Evolutionary conservation across 192 early-diverging fungal species (phyloP).

Genomic region (Chytriomyces sp.): DNA sequence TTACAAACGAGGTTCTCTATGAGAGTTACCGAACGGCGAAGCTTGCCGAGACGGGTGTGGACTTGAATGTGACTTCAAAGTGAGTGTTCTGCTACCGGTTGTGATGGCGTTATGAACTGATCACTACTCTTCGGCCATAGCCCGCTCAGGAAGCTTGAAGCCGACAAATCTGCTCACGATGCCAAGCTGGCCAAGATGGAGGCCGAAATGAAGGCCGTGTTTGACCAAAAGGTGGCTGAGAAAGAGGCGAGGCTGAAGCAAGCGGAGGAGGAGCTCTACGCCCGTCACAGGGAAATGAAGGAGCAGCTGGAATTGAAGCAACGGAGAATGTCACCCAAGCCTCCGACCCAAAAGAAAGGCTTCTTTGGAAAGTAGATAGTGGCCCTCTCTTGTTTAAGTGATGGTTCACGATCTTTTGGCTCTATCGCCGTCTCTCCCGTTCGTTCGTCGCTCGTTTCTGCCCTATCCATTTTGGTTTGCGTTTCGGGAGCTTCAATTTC

Average conservation of each 20-base stretch:
- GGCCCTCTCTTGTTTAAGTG: neutral
- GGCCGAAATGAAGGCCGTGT: conserved; percentile 97
- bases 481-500: neutral
- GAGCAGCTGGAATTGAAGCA: conserved; percentile 73
- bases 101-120: neutral
- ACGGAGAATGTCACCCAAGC: conserved; percentile 1
- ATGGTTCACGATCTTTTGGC: neutral
- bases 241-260: conserved; percentile 98
- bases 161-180: conserved; percentile 90
- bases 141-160: conserved; percentile 75
- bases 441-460: neutral
- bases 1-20: conserved; percentile 64
- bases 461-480: neutral
- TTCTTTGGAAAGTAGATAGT: conserved; percentile 15
- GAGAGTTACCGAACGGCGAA: conserved; percentile 62
- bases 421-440: neutral
- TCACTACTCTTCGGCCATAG: conserved; percentile 16
- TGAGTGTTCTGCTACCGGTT: neutral
- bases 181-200: conserved; percentile 98
- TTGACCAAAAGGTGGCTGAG: conserved; percentile 98
- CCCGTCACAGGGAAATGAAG: conserved; percentile 98
- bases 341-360: conserved; percentile 10
- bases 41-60: conserved; percentile 47
- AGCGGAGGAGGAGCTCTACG: conserved; percentile 93
- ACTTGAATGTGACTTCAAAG: conserved; percentile 19